phyloP scores from a whole-genome alignment of 2,329 filamentous ascomycete genomes.

The Paramyrothecium roridum region DNA sequence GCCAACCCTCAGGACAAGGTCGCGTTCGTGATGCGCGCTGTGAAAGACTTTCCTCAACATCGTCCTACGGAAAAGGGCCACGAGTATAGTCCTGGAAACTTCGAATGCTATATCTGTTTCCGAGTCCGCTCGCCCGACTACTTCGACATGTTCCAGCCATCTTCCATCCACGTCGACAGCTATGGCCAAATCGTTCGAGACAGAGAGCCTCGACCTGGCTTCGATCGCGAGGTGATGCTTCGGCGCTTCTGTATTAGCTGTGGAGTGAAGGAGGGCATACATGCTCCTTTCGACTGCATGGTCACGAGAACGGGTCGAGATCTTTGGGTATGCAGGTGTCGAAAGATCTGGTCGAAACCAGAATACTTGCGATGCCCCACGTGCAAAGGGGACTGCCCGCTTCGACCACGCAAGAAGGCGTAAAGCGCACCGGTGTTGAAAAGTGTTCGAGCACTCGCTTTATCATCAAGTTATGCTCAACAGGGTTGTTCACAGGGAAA shows the following conservation, averaged over 20 bases:
- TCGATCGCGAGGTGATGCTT: conserved; percentile 25
- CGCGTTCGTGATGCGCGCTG: conserved; percentile 37
- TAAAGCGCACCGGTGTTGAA: conserved; percentile 3
- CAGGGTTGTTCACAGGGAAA: not conserved
- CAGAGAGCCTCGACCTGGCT: conserved; percentile 19
- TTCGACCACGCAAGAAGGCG: conserved; percentile 28
- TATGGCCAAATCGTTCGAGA: conserved; percentile 24
- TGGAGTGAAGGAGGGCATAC: conserved; percentile 33
- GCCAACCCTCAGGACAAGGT: conserved; percentile 32
- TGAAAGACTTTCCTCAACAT: conserved; percentile 36
- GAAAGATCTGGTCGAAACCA: conserved; percentile 32
- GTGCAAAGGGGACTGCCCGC: conserved; percentile 30
- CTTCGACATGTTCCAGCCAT: conserved; percentile 33
- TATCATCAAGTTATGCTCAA: not conserved
- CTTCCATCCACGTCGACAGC: conserved; percentile 27
- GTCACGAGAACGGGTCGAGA: conserved; percentile 32
- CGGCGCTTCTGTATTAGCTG: conserved; percentile 40
- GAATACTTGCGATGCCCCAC: conserved; percentile 29
- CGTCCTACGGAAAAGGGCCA: conserved; percentile 32
- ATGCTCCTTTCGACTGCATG: conserved; percentile 32
- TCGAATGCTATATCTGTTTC: conserved; percentile 39
- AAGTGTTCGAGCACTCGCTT: not conserved
- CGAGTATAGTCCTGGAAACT: conserved; percentile 35
- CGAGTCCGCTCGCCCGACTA: conserved; percentile 33
- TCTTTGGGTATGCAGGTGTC: conserved; percentile 37